phyloP scores from a whole-genome alignment of 129 eudicot genomes.

The Pseudognaphalium luteoalbum region DNA sequence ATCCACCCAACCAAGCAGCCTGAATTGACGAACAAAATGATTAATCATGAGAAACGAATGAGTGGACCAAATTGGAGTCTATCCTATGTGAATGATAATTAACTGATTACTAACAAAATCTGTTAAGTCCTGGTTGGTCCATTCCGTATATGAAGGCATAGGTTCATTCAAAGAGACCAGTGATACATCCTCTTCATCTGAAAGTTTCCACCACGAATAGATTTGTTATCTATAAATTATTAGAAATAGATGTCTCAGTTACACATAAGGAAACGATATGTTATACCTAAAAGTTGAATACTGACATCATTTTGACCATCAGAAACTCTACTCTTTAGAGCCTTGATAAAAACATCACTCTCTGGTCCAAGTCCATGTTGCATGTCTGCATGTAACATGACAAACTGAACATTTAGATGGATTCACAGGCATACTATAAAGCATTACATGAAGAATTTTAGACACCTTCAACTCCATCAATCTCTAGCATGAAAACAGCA shows the following conservation, averaged over 20 bases:
- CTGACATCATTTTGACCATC: constrained; percentile 33
- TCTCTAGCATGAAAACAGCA: constrained; percentile 63
- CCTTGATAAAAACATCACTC: constrained; percentile 31
- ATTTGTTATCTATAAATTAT: not conserved
- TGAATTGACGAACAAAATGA: constrained; percentile 23
- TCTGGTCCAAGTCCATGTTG: constrained; percentile 27
- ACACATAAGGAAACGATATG: constrained; percentile 1
- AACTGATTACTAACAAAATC: constrained; percentile 65
- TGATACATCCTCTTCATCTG: constrained; percentile 59
- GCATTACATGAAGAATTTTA: not conserved
- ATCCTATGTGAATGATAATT: not conserved
- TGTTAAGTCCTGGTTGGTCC: constrained; percentile 52
- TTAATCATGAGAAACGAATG: not conserved
- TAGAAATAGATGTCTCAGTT: not conserved
- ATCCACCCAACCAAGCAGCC: constrained; percentile 88
- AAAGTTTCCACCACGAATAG: constrained; percentile 8
- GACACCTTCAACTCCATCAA: constrained; percentile 62
- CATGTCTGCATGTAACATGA: constrained; percentile 35
- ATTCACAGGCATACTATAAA: not conserved
- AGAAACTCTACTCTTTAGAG: constrained; percentile 40
- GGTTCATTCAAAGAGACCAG: constrained; percentile 59
- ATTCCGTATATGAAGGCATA: constrained; percentile 40
- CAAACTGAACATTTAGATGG: not conserved
- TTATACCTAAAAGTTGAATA: constrained; percentile 64
- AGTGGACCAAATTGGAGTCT: constrained; percentile 3